A percentile compares a stretch with the other conserved stretches of the same genome.
Evolutionary conservation across 2,329 filamentous ascomycete species (phyloP).

Genomic region (Alternaria brassicicola): DNA sequence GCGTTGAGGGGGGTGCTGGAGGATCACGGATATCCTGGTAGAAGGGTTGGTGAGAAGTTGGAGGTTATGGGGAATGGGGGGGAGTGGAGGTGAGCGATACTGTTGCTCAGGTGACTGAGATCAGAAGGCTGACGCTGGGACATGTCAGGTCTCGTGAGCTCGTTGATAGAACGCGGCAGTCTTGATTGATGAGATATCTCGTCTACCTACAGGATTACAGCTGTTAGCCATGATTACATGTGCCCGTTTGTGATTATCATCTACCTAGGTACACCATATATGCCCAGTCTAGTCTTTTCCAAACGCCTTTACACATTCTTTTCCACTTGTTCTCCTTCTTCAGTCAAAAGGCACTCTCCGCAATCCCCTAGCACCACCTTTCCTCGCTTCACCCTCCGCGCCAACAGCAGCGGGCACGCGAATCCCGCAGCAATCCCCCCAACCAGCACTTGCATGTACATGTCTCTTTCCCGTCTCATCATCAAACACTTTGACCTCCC

Average conservation of each 20-base stretch:
- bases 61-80: not conserved
- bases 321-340: not conserved
- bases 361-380: constrained; percentile 65
- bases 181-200: not conserved
- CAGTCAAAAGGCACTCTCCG: constrained; percentile 84
- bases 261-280: not conserved
- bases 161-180: not conserved
- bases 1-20: not conserved
- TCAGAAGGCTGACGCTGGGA: not conserved
- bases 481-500: constrained; percentile 63
- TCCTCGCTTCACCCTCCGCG: constrained; percentile 86
- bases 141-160: not conserved
- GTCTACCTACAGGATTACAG: not conserved
- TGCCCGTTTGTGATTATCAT: not conserved
- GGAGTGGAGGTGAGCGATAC: not conserved
- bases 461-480: constrained; percentile 71
- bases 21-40: not conserved
- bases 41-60: not conserved
- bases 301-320: not conserved
- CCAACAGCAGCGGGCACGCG: constrained; percentile 94
- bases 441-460: constrained; percentile 70
- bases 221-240: not conserved
- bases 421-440: constrained; percentile 98
- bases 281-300: not conserved
- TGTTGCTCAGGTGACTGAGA: not conserved